phyloP scores from a whole-genome alignment of 2,329 filamentous ascomycete species.

The Epichloe baconii region DNA sequence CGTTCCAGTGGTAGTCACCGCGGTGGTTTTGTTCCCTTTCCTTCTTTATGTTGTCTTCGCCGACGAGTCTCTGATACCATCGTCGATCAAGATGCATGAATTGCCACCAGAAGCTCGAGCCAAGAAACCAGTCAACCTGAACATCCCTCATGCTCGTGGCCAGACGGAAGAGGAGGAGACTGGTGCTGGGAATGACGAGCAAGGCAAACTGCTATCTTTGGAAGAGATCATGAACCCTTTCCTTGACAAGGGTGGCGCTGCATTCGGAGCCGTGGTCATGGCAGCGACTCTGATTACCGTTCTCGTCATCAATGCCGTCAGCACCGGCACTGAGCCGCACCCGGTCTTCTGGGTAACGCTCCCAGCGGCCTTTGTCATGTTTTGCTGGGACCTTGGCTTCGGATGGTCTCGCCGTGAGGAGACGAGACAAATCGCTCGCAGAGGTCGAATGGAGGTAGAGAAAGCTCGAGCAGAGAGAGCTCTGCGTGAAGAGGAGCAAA shows the following conservation, averaged over 20 bases:
- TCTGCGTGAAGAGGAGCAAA: conserved; percentile 7
- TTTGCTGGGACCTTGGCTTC: conserved; percentile 51
- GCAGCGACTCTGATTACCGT: conserved; percentile 52
- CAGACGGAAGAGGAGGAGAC: conserved; percentile 38
- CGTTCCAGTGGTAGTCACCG: conserved; percentile 56
- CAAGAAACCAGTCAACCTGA: conserved; percentile 54
- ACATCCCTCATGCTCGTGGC: conserved; percentile 53
- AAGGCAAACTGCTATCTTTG: conserved; percentile 44
- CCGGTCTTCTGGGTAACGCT: conserved; percentile 58
- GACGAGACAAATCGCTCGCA: conserved; percentile 47
- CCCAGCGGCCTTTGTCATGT: conserved; percentile 54
- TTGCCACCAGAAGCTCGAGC: conserved; percentile 43
- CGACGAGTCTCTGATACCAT: conserved; percentile 49
- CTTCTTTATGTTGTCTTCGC: conserved; percentile 57
- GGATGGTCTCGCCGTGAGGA: conserved; percentile 52
- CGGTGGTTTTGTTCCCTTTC: conserved; percentile 54
- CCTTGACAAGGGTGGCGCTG: conserved; percentile 51
- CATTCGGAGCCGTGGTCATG: conserved; percentile 54
- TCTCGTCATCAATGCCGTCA: conserved; percentile 51
- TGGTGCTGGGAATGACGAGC: conserved; percentile 29
- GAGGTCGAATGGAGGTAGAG: conserved; percentile 28
- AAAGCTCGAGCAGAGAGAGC: conserved; percentile 8
- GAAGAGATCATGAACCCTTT: conserved; percentile 68
- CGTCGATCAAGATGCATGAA: conserved; percentile 54
- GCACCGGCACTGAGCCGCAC: conserved; percentile 31